Percentiles rank a stretch among this genome's conserved stretches.
These are phyloP conservation scores for Penstemon newberryi DNA, from an alignment of 257 asterid species.

Conservation along the genomic window DNA sequence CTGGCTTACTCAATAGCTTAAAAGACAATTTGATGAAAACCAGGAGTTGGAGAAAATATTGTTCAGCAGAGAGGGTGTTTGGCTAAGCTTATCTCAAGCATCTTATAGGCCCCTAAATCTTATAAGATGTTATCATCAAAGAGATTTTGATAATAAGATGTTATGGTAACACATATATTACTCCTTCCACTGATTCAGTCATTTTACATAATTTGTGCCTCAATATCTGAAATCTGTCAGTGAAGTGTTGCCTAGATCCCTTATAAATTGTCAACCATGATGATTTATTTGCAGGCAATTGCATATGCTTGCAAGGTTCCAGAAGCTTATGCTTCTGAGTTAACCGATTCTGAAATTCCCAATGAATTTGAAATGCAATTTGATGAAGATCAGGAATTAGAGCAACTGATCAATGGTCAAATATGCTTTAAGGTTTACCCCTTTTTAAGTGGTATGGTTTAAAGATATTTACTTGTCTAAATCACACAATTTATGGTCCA, in stretches of 20 bases:
- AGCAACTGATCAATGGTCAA: conserved; percentile 78
- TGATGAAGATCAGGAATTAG: conserved; percentile 78
- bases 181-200: conserved; percentile 8
- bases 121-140: neutral
- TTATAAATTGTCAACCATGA: conserved; percentile 13
- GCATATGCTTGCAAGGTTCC: conserved; percentile 86
- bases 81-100: neutral
- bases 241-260: conserved; percentile 6
- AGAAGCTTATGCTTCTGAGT: conserved; percentile 47
- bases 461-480: conserved; percentile 25
- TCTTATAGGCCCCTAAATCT: neutral
- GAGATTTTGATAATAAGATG: neutral
- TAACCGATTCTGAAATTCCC: conserved; percentile 73
- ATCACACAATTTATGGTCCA: conserved; percentile 25
- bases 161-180: neutral
- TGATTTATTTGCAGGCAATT: conserved; percentile 57
- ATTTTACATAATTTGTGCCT: neutral
- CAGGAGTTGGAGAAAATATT: neutral
- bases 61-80: neutral
- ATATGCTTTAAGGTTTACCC: conserved; percentile 92
- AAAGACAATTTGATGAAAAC: neutral
- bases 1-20: neutral
- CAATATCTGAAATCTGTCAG: neutral
- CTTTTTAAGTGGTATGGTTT: conserved; percentile 70
- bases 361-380: conserved; percentile 56